Conservation (phyloP, 2,329 filamentous ascomycete species). For the Xylariales sp. region DNA sequence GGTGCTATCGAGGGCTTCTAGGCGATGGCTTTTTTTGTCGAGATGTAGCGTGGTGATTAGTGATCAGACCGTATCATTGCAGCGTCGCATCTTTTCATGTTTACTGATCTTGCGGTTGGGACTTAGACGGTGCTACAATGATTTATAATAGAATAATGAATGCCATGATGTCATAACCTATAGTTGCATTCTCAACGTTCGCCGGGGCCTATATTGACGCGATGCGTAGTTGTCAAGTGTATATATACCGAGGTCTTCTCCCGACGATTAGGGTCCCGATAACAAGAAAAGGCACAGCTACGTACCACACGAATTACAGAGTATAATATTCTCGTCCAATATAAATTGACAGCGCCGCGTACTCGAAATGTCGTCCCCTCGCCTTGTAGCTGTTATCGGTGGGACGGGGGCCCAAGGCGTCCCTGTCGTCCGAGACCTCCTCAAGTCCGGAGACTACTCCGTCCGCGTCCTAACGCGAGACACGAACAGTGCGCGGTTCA, state of each 20-base stretch:
- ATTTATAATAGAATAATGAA: constrained; percentile 30
- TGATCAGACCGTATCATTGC: constrained; percentile 7
- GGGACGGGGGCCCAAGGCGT: constrained; percentile 65
- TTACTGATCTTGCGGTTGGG: constrained; percentile 20
- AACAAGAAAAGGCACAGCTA: background rate
- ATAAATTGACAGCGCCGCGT: background rate
- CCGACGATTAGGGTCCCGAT: background rate
- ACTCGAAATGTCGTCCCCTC: constrained; percentile 45
- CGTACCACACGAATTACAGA: background rate
- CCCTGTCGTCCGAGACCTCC: constrained; percentile 58
- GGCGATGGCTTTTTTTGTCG: background rate
- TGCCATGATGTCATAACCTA: background rate
- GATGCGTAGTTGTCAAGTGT: background rate
- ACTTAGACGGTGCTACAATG: constrained; percentile 22
- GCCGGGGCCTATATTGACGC: background rate
- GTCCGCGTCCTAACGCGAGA: constrained; percentile 62
- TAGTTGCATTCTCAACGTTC: background rate
- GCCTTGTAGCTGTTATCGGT: constrained; percentile 55
- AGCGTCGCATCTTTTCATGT: background rate
- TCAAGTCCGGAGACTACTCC: constrained; percentile 56
- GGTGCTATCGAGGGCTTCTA: background rate
- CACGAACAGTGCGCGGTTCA: constrained; percentile 54
- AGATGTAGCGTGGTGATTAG: constrained; percentile 10
- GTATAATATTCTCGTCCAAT: background rate
- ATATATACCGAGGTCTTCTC: constrained; percentile 13